Evolutionary conservation across 352 stramenopile species (phyloP), one percentile per base, ranked within the genome.

Genomic region (Globisporangium emineosum): DNA sequence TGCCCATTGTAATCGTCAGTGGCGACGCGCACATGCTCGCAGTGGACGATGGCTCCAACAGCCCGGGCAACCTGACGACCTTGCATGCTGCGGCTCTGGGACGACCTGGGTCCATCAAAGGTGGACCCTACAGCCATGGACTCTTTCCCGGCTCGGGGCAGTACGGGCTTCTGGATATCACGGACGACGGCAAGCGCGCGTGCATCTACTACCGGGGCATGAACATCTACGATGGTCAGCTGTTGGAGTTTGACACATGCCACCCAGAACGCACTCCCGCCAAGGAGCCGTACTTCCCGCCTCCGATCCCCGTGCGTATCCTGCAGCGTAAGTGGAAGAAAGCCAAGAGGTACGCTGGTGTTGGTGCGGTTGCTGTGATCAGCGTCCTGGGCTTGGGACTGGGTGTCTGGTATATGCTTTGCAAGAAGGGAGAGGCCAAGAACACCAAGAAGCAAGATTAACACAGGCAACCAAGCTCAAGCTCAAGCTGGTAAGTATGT

Each of bases 11-110:
- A 13, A 89, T 96, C 54, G 69, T 95, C 15, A 91, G 82, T 54
- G 89, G 89, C 21, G 89, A 97, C 57, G 89, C 89, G 35, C 89
- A 97, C 64, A 97, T 97, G 89, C 71, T 97, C 12, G 89, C 88
- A 10, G 76, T 94, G 17, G 89, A 97, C 37, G 86, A 96, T 45
- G 89, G 89, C 8, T 68, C 63, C 12, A 60, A 94, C 69, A 90
- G 74, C 32, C 81, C 84, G 0, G 89, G 87, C 2, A 89, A 93
- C 51, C 68, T 97, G 25, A 85, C 78, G 12, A 66, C 88, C 8
- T 81, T 97, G 29, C 89, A 97, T 30, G 82, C 89, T 12, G 88
- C 89, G 15, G 86, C 89, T 2, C 58, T 97, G 32, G 89, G 90
- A 17, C 76, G 83, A 9, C 88, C 88, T 1, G 86, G 86, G 0